Conservation (phyloP, 768 basidiomycete species). For the Xanthoconium purpureum region DNA sequence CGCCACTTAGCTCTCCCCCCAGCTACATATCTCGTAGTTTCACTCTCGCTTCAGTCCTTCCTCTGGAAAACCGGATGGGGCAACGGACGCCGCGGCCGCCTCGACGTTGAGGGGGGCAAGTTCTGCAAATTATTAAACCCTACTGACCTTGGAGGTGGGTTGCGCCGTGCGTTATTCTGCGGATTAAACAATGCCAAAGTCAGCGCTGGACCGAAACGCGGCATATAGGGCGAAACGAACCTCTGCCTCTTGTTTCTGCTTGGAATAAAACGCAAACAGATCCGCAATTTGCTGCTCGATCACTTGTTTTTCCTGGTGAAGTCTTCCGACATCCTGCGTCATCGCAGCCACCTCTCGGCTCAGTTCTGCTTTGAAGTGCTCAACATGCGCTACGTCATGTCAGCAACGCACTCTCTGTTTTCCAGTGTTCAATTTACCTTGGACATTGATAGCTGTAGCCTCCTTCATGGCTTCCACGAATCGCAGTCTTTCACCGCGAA, state of each 20-base stretch:
- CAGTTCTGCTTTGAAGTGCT: slow-evolving; percentile 82
- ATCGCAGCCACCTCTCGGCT: slow-evolving; percentile 69
- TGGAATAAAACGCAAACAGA: slow-evolving; percentile 68
- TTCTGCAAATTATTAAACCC: slow-evolving; percentile 29
- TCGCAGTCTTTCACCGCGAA: slow-evolving; percentile 77
- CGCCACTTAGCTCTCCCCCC: not conserved
- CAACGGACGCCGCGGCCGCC: slow-evolving; percentile 27
- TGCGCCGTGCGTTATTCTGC: slow-evolving; percentile 27
- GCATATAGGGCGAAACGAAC: slow-evolving; percentile 12
- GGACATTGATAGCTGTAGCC: slow-evolving; percentile 84
- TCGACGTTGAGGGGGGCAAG: slow-evolving; percentile 21
- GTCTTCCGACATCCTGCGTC: slow-evolving; percentile 67
- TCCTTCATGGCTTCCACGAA: slow-evolving; percentile 97
- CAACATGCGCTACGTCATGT: slow-evolving; percentile 63
- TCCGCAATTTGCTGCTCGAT: slow-evolving; percentile 73
- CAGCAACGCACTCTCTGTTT: not conserved
- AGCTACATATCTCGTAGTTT: not conserved
- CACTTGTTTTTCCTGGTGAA: slow-evolving; percentile 61
- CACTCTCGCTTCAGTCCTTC: slow-evolving; percentile 10
- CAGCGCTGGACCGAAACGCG: not conserved
- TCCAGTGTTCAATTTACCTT: slow-evolving; percentile 42
- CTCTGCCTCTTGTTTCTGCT: slow-evolving; percentile 49
- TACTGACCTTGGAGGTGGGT: slow-evolving; percentile 14
- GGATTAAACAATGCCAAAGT: not conserved
- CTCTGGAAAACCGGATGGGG: slow-evolving; percentile 30